These are phyloP conservation scores for Aspergillus ustus DNA, from an alignment of 2,329 filamentous ascomycete genomes.

Conservation along the genomic window DNA sequence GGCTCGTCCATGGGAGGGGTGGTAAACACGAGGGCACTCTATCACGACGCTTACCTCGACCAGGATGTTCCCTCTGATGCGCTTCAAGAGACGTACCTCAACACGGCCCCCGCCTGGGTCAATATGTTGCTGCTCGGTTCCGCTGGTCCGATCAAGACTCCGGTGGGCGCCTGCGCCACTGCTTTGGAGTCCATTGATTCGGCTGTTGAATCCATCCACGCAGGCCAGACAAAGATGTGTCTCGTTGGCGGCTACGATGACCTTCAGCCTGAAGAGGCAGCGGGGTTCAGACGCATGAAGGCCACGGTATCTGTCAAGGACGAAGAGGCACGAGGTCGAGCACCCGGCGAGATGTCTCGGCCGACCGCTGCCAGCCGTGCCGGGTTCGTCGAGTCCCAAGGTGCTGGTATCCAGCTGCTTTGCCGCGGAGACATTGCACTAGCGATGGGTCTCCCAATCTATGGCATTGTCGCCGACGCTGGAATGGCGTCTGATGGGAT, in stretches of 20 bases:
- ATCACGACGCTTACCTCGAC: conserved; percentile 91
- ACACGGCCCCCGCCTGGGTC: conserved; percentile 97
- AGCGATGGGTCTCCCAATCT: conserved; percentile 2
- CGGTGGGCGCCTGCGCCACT: conserved; percentile 92
- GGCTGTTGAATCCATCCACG: conserved; percentile 93
- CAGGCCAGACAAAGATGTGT: conserved; percentile 92
- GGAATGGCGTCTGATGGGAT: conserved; percentile 4
- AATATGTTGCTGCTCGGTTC: conserved; percentile 97
- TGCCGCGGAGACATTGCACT: conserved; percentile 1
- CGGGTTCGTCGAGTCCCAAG: conserved; percentile 4
- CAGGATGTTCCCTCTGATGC: conserved; percentile 96
- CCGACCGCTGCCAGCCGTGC: conserved; percentile 2
- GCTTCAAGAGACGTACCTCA: conserved; percentile 97
- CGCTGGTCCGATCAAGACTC: conserved; percentile 94
- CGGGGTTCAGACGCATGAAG: conserved; percentile 99
- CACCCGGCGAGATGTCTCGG: not conserved
- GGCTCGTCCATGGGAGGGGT: conserved; percentile 95
- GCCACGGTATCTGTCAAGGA: conserved; percentile 94
- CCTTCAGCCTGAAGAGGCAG: conserved; percentile 95
- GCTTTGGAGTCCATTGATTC: conserved; percentile 94
- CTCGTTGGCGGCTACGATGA: conserved; percentile 97
- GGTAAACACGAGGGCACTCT: conserved; percentile 86
- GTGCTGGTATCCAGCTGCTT: not conserved
- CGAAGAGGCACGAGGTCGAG: conserved; percentile 56
- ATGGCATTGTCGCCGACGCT: not conserved